A percentile compares a stretch with the other conserved stretches of the same genome.
Conservation (phyloP, 2,329 filamentous ascomycete species). For the Xylaria multiplex region DNA sequence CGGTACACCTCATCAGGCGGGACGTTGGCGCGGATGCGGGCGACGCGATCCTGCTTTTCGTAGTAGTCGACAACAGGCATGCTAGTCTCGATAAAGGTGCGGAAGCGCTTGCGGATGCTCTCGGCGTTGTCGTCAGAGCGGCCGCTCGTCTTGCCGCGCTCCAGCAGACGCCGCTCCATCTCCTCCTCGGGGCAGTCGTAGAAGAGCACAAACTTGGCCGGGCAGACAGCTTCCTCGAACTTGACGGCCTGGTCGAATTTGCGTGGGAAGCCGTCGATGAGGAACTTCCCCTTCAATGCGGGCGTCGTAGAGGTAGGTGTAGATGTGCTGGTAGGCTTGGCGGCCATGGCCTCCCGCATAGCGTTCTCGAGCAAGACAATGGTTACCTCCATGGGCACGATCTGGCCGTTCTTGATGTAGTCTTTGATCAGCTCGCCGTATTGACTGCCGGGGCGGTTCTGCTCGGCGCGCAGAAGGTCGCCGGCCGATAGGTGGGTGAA, state of each 20-base stretch:
- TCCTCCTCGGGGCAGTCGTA: slow-evolving; percentile 91
- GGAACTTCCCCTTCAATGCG: slow-evolving; percentile 69
- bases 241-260: slow-evolving; percentile 97
- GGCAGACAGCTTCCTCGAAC: slow-evolving; percentile 91
- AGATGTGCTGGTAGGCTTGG: slow-evolving; percentile 32
- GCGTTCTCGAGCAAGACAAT: slow-evolving; percentile 93
- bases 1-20: slow-evolving; percentile 70
- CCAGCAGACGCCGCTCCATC: slow-evolving; percentile 84
- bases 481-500: slow-evolving; percentile 95
- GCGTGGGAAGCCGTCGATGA: slow-evolving; percentile 86
- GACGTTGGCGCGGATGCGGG: slow-evolving; percentile 79
- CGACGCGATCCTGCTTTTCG: slow-evolving; percentile 77
- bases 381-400: slow-evolving; percentile 99
- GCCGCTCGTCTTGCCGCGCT: slow-evolving; percentile 92
- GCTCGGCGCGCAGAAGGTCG: slow-evolving; percentile 92
- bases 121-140: slow-evolving; percentile 93
- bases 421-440: slow-evolving; percentile 93
- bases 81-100: slow-evolving; percentile 91
- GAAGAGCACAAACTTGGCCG: slow-evolving; percentile 87
- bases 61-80: slow-evolving; percentile 96
- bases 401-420: slow-evolving; percentile 93
- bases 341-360: slow-evolving; percentile 75
- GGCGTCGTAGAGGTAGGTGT: slow-evolving; percentile 20
- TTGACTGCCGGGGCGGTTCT: slow-evolving; percentile 83
- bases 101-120: slow-evolving; percentile 95